Conservation (phyloP, 2,329 filamentous ascomycete genomes). For the Aspergillus pseudonomiae region DNA sequence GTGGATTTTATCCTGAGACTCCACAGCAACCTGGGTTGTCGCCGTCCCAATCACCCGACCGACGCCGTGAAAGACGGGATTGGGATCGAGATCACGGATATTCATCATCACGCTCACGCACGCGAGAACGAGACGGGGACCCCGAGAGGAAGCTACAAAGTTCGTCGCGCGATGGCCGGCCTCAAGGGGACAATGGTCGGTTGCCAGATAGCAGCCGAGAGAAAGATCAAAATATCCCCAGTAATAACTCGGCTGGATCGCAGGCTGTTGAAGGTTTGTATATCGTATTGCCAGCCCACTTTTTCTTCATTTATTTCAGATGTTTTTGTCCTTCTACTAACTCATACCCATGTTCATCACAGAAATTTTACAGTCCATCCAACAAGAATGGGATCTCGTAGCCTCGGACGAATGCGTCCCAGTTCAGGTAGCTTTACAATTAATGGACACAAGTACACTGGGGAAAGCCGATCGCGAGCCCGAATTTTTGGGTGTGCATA, state of each 20-base stretch:
- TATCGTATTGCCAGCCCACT: background rate
- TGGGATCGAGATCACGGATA: constrained; percentile 34
- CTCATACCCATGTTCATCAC: background rate
- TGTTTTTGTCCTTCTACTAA: constrained; percentile 9
- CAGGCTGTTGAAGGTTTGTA: constrained; percentile 42
- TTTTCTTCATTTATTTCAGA: background rate
- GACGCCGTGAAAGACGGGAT: constrained; percentile 35
- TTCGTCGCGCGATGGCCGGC: constrained; percentile 29
- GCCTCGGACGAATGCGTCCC: constrained; percentile 85
- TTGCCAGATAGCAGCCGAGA: constrained; percentile 25
- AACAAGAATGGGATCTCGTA: constrained; percentile 90
- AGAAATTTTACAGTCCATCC: constrained; percentile 78
- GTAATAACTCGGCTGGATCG: constrained; percentile 25
- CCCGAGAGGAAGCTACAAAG: constrained; percentile 28
- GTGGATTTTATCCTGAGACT: constrained; percentile 44
- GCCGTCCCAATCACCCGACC: constrained; percentile 35
- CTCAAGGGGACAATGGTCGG: constrained; percentile 25
- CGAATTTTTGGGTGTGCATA: constrained; percentile 80
- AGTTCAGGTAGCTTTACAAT: constrained; percentile 89
- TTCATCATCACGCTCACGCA: constrained; percentile 39
- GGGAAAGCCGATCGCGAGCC: constrained; percentile 86
- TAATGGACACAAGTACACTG: constrained; percentile 91
- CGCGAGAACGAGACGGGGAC: constrained; percentile 36
- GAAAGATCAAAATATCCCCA: constrained; percentile 12
- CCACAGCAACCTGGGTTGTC: constrained; percentile 31